These are phyloP conservation scores for Euphorbia tirucalli DNA, from an alignment of 345 rosid genomes.

Conservation along the genomic window DNA sequence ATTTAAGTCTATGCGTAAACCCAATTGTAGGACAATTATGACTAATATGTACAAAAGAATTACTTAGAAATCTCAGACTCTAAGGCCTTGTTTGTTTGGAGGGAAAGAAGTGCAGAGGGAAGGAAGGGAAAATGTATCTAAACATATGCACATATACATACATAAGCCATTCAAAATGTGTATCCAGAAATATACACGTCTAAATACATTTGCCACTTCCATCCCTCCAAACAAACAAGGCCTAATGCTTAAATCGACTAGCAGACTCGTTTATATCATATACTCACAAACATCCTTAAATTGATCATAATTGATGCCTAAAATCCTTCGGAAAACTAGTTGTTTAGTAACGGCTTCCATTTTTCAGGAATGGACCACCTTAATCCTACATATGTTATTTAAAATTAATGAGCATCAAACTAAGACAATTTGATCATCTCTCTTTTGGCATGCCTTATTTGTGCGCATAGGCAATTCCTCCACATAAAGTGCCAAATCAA, in stretches of 20 bases:
- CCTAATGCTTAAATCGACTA: not conserved
- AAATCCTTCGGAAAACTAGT: too few species aligned
- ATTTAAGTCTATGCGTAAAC: too few species aligned
- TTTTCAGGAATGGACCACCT: too few species aligned
- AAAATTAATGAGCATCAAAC: too few species aligned
- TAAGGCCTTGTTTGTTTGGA: not conserved
- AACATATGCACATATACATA: not conserved
- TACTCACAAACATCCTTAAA: not conserved
- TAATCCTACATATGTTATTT: too few species aligned
- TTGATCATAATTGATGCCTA: not conserved
- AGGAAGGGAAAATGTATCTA: not conserved
- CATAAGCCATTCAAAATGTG: not conserved
- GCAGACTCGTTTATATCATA: not conserved
- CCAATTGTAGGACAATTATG: not conserved
- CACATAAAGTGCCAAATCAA: too few species aligned
- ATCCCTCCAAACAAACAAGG: not conserved
- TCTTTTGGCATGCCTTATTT: too few species aligned
- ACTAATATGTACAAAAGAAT: not conserved
- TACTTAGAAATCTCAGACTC: not conserved
- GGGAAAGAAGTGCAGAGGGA: too few species aligned
- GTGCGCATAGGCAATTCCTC: too few species aligned
- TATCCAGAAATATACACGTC: not conserved
- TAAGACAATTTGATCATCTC: too few species aligned
- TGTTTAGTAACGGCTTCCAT: too few species aligned
- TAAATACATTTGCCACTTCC: too few species aligned